These are phyloP conservation scores for Skeletonema grethae DNA, from an alignment of 108 stramenopile species.

Conservation along the genomic window DNA sequence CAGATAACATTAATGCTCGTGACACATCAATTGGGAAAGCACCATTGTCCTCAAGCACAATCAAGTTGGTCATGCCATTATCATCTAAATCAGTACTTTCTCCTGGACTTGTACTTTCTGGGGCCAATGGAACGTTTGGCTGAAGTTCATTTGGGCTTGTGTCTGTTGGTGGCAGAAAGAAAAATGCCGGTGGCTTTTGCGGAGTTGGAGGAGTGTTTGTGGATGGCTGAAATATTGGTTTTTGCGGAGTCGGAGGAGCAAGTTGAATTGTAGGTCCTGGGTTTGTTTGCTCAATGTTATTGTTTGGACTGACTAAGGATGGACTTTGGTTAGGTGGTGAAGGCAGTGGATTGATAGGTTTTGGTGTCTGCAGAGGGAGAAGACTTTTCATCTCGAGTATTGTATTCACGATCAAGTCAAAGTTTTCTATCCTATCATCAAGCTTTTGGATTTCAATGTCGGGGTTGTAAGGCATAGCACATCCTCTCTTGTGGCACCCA, in stretches of 20 bases:
- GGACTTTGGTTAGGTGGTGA: background rate
- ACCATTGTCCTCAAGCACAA: background rate
- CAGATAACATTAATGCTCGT: background rate
- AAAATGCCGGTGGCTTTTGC: background rate
- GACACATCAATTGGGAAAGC: background rate
- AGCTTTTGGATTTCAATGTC: background rate
- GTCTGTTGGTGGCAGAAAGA: too few relatives aligned
- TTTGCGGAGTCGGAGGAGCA: background rate
- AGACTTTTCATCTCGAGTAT: background rate
- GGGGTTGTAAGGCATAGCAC: background rate
- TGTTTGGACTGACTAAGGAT: background rate
- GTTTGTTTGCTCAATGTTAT: background rate
- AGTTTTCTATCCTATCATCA: background rate
- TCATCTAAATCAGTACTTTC: background rate
- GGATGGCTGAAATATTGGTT: background rate
- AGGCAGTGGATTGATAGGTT: background rate
- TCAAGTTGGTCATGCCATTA: background rate
- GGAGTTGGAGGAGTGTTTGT: background rate
- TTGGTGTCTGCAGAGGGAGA: background rate
- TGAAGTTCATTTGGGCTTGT: background rate
- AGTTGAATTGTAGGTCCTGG: background rate
- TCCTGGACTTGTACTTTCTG: background rate
- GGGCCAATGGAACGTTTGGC: background rate
- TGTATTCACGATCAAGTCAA: background rate
- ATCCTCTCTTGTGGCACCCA: background rate